Evolutionary conservation across 2,329 filamentous ascomycete genomes (phyloP).

Genomic region (Epichloe sp.): DNA sequence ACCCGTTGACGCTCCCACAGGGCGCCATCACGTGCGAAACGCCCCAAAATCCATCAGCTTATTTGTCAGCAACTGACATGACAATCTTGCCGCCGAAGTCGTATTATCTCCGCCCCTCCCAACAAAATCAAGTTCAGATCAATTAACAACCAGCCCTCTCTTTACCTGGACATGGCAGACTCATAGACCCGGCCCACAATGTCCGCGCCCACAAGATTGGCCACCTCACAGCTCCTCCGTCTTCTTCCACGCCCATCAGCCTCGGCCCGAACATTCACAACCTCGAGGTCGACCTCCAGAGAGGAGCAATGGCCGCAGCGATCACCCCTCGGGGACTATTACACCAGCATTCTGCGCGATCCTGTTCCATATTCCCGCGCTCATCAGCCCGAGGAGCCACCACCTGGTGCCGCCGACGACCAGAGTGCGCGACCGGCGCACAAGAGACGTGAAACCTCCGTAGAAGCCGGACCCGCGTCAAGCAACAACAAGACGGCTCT

Average conservation of each 20-base stretch:
- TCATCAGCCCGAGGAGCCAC: constrained; percentile 31
- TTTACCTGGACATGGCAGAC: neutral
- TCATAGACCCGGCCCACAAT: constrained; percentile 10
- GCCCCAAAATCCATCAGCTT: neutral
- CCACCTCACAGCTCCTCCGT: constrained; percentile 18
- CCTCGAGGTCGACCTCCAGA: constrained; percentile 9
- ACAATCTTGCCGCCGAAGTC: neutral
- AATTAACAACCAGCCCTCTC: no score
- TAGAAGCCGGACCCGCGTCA: neutral
- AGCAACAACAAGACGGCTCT: constrained; percentile 16
- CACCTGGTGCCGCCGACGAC: constrained; percentile 25
- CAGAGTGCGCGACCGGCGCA: constrained; percentile 8
- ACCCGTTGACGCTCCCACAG: neutral
- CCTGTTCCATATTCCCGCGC: constrained; percentile 26
- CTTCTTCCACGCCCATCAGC: constrained; percentile 13
- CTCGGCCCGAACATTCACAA: constrained; percentile 16
- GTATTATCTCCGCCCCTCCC: neutral
- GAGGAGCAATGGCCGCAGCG: constrained; percentile 21
- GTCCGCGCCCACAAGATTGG: constrained; percentile 17
- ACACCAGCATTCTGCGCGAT: constrained; percentile 40
- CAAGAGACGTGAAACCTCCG: constrained; percentile 4
- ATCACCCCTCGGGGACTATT: constrained; percentile 44
- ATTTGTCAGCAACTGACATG: neutral
- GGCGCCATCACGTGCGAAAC: neutral
- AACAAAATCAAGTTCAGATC: neutral